These are phyloP conservation scores for Stentor coeruleus DNA, from an alignment of 73 alveolate genomes.

Conservation along the genomic window DNA sequence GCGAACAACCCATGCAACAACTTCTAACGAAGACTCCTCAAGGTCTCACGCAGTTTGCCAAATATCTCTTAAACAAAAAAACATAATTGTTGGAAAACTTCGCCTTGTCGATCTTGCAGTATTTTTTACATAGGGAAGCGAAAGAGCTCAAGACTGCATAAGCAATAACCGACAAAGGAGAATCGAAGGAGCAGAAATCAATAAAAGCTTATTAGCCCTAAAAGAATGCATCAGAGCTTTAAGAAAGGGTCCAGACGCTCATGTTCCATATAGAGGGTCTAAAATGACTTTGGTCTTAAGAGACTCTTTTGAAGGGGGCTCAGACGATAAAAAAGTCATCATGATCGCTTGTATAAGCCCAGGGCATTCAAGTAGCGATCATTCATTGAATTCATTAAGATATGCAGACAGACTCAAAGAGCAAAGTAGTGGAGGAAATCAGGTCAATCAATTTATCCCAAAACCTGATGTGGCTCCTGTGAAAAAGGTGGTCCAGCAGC, in stretches of 20 bases:
- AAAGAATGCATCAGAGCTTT: slow-evolving; percentile 98
- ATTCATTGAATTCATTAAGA: slow-evolving; percentile 92
- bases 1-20: slow-evolving; percentile 95
- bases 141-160: slow-evolving; percentile 95
- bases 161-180: slow-evolving; percentile 89
- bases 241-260: slow-evolving; percentile 80
- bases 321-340: slow-evolving; percentile 80
- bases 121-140: slow-evolving; percentile 67
- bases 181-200: slow-evolving; percentile 98
- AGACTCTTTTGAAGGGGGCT: slow-evolving; percentile 89
- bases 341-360: slow-evolving; percentile 98
- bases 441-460: slow-evolving; percentile 36
- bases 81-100: slow-evolving; percentile 74
- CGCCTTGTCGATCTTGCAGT: slow-evolving; percentile 88
- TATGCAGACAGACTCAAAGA: slow-evolving; percentile 71
- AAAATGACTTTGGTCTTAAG: slow-evolving; percentile 95
- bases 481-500: slow-evolving; percentile 34
- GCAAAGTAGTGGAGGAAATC: slow-evolving; percentile 48
- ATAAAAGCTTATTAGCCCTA: slow-evolving; percentile 90
- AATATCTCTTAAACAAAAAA: slow-evolving; percentile 66
- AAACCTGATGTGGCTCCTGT: slow-evolving; percentile 33
- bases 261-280: slow-evolving; percentile 98
- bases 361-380: slow-evolving; percentile 92
- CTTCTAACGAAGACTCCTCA: slow-evolving; percentile 94
- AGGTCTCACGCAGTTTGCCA: slow-evolving; percentile 96